phyloP scores from a whole-genome alignment of 140 eudicot species.

The Bidens hawaiensis region DNA sequence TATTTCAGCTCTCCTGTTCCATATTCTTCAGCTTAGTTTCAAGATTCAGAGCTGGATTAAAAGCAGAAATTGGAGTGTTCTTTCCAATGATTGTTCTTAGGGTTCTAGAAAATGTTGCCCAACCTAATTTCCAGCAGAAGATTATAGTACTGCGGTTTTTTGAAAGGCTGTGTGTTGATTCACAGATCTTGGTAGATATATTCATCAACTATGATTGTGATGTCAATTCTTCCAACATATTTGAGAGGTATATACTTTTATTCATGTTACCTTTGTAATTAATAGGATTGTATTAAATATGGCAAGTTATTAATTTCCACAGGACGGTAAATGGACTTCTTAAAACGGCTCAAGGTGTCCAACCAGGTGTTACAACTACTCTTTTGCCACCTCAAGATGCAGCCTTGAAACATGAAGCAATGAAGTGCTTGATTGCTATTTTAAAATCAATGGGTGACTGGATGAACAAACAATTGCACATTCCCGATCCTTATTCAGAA shows the following conservation, averaged over 20 bases:
- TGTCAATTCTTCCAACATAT: slow-evolving; percentile 96
- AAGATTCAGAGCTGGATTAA: no score
- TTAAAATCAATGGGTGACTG: slow-evolving; percentile 96
- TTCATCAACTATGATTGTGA: no score
- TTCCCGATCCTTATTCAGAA: slow-evolving; percentile 76
- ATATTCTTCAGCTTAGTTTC: slow-evolving; percentile 95
- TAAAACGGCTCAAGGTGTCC: slow-evolving; percentile 99
- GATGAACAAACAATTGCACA: no score
- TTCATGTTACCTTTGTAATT: slow-evolving; percentile 7
- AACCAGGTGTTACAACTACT: slow-evolving; percentile 75
- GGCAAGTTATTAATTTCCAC: slow-evolving; percentile 17
- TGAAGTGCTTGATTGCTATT: slow-evolving; percentile 84
- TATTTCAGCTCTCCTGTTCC: slow-evolving; percentile 99
- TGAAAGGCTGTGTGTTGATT: slow-evolving; percentile 84
- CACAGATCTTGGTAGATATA: slow-evolving; percentile 96
- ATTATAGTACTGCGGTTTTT: slow-evolving; percentile 90
- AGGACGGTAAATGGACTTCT: slow-evolving; percentile 98
- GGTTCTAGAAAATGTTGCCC: no score
- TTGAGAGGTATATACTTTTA: slow-evolving; percentile 68
- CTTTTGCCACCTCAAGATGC: slow-evolving; percentile 93
- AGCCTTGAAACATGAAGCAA: slow-evolving; percentile 85
- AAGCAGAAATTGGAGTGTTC: no score
- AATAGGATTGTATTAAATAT: background rate
- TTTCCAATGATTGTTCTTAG: no score
- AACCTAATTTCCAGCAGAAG: slow-evolving; percentile 96